Base-by-base conservation (phyloP, 2,329 filamentous ascomycete genomes). In the Aspergillus sp. region DNA sequence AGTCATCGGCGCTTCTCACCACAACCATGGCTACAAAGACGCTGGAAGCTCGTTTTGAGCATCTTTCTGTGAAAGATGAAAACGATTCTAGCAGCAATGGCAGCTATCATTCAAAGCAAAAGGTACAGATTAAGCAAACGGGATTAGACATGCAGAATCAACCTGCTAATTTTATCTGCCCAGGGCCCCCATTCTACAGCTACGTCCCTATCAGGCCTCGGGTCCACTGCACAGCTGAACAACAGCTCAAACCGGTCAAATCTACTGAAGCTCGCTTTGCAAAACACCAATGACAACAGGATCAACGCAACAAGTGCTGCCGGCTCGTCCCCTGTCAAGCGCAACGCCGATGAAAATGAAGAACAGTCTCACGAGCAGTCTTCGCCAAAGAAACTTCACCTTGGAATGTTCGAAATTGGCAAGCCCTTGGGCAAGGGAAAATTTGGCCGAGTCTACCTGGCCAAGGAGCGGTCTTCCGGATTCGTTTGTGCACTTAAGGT, bases 381-480 rank as follows among this genome's bases (percentile, higher is more conserved):
- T 61, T 66, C 53, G 47, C 68, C 73, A 3, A 75, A 72, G 48
- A 64, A 89, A 57, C 90, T 90, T 70, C 88, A 95, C 64, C 81
- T 95, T 3, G 87, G 88, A 69, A 94, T 94, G 88, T 95, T 95
- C 66, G 90, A 95, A 68, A 95, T 94, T 55, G 88, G 88, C 35
- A 86, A 88, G 57, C 87, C 88, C 1, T 75, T 94, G 3, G 88
- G 88, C 46, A 93, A 93, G 71, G 88, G 88, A 54, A 94, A 93
- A 65, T 94, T 93, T 62, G 88, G 88, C 1, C 81, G 88, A 41
- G 88, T 94, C 3, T 94, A 94, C 64, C 81, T 94, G 23, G 88
- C 87, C 43, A 85, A 88, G 48, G 88, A 93, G 69, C 82, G 86
- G 49, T 81, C 78, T 41, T 86, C 82, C 22, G 85, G 85, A 53